Evolutionary conservation across 164 flowering plant species (phyloP).

Genomic region (Echeveria elegans): DNA sequence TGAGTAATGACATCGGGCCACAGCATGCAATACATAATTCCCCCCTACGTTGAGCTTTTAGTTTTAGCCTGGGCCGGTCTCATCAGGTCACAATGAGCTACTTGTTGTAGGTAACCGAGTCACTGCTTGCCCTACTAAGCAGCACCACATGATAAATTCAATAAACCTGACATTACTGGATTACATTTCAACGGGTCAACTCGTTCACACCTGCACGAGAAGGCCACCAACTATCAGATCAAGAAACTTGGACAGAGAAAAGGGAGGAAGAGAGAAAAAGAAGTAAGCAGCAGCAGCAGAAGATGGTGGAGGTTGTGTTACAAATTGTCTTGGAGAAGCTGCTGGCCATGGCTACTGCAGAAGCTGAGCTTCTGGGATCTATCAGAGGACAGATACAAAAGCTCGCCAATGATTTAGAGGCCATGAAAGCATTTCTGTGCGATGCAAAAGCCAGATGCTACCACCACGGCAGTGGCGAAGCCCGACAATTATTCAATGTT

Average conservation of each 20-base stretch:
- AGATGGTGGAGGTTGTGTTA: constrained; percentile 4
- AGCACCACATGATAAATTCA: no score
- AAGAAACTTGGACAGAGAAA: background rate
- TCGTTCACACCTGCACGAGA: background rate
- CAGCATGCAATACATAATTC: no score
- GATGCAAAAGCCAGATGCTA: constrained; percentile 11
- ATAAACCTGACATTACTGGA: no score
- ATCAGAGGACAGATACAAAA: background rate
- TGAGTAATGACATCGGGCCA: no score
- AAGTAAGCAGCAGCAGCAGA: background rate
- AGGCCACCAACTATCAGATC: background rate
- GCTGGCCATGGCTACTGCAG: constrained; percentile 2
- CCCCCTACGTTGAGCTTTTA: no score
- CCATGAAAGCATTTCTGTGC: constrained; percentile 11
- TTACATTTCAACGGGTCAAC: background rate
- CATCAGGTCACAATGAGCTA: no score
- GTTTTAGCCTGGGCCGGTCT: no score
- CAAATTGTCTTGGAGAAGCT: constrained; percentile 1
- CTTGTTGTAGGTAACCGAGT: no score
- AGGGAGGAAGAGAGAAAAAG: background rate
- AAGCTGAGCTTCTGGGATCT: constrained; percentile 9
- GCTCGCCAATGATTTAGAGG: constrained; percentile 10
- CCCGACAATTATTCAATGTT: background rate
- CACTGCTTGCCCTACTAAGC: no score
- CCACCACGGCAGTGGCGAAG: background rate